Evolutionary conservation across 2,329 filamentous ascomycete species (phyloP).

Genomic region (Bipolaris cookei): DNA sequence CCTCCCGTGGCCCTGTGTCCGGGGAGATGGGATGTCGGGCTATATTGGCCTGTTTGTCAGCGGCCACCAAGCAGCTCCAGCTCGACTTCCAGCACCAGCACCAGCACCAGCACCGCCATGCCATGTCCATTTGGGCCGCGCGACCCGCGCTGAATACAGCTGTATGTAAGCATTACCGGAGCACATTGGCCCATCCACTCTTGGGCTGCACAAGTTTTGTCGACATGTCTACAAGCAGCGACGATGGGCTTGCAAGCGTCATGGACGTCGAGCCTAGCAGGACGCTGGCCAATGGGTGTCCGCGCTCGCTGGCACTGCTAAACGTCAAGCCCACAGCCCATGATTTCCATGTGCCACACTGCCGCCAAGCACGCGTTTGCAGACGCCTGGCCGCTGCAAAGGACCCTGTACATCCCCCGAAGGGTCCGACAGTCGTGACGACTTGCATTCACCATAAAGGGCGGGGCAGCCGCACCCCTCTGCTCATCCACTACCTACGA

Average conservation of each 20-base stretch:
- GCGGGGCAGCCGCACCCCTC: background rate
- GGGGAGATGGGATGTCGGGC: background rate
- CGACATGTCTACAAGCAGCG: slow-evolving; percentile 12
- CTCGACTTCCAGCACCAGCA: background rate
- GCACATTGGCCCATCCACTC: background rate
- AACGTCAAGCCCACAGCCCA: slow-evolving; percentile 23
- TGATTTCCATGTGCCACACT: slow-evolving; percentile 21
- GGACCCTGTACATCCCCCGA: slow-evolving; percentile 18
- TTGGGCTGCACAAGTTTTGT: background rate
- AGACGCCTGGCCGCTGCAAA: slow-evolving; percentile 9
- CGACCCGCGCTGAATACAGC: background rate
- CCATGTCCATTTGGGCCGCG: background rate
- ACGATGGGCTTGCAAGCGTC: slow-evolving; percentile 35
- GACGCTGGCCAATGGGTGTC: slow-evolving; percentile 22
- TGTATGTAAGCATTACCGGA: background rate
- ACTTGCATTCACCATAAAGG: slow-evolving; percentile 14
- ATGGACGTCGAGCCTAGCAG: slow-evolving; percentile 27
- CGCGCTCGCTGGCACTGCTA: slow-evolving; percentile 12
- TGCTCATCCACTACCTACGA: no score
- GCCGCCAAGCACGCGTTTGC: slow-evolving; percentile 6
- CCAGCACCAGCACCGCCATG: background rate
- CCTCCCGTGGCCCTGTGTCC: background rate
- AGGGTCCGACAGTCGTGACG: slow-evolving; percentile 21
- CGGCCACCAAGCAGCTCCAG: background rate
- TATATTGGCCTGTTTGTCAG: background rate